Evolutionary conservation across 1,139 yeast species (phyloP).

Genomic region (Lipomyces yarrowii): DNA sequence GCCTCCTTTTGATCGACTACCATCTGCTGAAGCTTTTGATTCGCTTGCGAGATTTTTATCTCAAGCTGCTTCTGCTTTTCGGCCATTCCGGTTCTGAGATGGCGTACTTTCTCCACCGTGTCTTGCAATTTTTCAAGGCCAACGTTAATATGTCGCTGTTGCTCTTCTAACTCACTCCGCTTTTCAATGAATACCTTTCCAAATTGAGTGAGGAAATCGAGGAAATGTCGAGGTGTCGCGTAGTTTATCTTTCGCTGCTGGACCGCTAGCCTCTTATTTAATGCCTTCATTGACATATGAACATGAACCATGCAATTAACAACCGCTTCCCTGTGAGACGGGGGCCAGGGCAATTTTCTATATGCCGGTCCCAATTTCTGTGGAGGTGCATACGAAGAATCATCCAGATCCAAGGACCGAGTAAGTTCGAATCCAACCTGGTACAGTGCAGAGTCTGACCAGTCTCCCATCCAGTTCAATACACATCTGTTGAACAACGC

Average conservation of each 20-base stretch:
- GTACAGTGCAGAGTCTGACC: constrained; percentile 58
- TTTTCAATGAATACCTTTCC: constrained; percentile 48
- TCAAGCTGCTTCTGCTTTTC: constrained; percentile 55
- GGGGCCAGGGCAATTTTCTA: constrained; percentile 30
- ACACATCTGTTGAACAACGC: constrained; percentile 93
- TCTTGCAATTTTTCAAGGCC: constrained; percentile 80
- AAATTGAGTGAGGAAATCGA: constrained; percentile 58
- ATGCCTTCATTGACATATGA: constrained; percentile 44
- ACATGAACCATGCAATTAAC: constrained; percentile 53
- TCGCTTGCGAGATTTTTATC: constrained; percentile 68
- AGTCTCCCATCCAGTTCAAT: constrained; percentile 85
- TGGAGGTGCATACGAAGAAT: constrained; percentile 45
- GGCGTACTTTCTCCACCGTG: constrained; percentile 72
- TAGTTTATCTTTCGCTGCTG: constrained; percentile 25
- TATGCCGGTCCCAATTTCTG: constrained; percentile 29
- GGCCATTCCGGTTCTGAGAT: constrained; percentile 57
- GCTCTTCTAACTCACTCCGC: constrained; percentile 58
- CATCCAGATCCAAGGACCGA: constrained; percentile 55
- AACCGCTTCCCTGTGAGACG: constrained; percentile 52
- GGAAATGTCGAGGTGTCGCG: constrained; percentile 59
- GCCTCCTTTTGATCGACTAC: constrained; percentile 90
- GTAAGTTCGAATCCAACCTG: constrained; percentile 55
- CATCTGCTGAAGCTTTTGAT: constrained; percentile 71
- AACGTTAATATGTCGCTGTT: constrained; percentile 68
- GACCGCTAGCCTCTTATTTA: constrained; percentile 29